phyloP scores from a whole-genome alignment of 805 yeast genomes.

The Crinitomyces ghanaensis region DNA sequence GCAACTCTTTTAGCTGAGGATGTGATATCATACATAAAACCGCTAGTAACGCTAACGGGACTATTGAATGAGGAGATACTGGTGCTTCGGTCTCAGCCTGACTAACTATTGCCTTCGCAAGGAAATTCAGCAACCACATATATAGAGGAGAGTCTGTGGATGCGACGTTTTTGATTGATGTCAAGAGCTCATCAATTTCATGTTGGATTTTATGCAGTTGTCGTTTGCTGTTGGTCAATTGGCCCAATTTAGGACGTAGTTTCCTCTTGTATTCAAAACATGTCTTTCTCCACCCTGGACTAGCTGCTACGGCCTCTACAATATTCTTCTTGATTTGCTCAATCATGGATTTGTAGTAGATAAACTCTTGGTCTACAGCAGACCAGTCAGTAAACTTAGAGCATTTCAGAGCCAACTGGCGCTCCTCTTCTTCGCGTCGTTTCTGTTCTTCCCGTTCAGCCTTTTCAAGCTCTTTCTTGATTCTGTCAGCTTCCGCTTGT shows the following conservation, averaged over 20 bases:
- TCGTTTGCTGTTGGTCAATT: conserved; percentile 56
- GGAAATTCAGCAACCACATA: conserved; percentile 67
- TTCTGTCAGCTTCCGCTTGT: conserved; percentile 16
- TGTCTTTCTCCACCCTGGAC: conserved; percentile 42
- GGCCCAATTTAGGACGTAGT: conserved; percentile 86
- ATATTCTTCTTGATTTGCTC: conserved; percentile 48
- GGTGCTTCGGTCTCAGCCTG: conserved; percentile 91
- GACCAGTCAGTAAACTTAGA: conserved; percentile 16
- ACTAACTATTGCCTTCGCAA: conserved; percentile 73
- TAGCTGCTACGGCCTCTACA: conserved; percentile 41
- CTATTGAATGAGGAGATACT: conserved; percentile 63
- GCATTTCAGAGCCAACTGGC: conserved; percentile 13
- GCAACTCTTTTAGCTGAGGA: conserved; percentile 42
- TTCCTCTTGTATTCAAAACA: conserved; percentile 55
- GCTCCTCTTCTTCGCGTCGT: conserved; percentile 17
- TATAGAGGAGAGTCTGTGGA: conserved; percentile 47
- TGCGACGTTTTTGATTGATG: conserved; percentile 31
- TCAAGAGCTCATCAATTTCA: conserved; percentile 42
- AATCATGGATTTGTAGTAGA: conserved; percentile 22
- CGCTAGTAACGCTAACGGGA: conserved; percentile 66
- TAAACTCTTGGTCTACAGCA: conserved; percentile 21
- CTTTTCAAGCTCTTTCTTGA: conserved; percentile 15
- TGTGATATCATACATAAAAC: conserved; percentile 39
- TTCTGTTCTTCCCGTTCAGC: conserved; percentile 20
- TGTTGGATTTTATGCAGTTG: conserved; percentile 38